Conservation (phyloP, 2,329 filamentous ascomycete species). For the Colletotrichum brevisporum region DNA sequence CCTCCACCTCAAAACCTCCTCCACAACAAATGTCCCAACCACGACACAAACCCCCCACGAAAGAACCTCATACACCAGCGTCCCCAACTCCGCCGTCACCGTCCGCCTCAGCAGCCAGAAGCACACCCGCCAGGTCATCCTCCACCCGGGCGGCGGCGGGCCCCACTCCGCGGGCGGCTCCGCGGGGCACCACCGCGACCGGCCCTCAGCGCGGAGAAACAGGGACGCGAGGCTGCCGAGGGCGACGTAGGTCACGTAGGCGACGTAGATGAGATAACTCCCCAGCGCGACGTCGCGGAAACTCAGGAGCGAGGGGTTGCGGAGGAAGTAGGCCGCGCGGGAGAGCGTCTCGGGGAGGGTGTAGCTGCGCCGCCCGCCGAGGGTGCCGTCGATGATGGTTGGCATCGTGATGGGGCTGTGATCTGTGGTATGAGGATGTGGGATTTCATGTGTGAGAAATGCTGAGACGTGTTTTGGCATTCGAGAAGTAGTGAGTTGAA, state of each 20-base stretch:
- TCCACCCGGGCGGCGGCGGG: conserved; percentile 18
- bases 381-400: conserved; percentile 18
- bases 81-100: neutral
- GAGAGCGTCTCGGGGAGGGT: neutral
- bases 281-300: conserved; percentile 2
- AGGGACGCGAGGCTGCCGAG: conserved; percentile 17
- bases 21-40: neutral
- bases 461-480: no score
- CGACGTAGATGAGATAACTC: conserved; percentile 16
- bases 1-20: neutral
- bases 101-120: neutral
- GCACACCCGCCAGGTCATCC: conserved; percentile 15
- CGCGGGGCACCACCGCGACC: conserved; percentile 8
- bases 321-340: neutral
- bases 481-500: no score
- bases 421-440: no score
- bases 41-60: conserved; percentile 13
- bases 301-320: conserved; percentile 9
- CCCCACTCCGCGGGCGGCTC: conserved; percentile 15
- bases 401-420: neutral
- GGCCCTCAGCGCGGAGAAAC: neutral
- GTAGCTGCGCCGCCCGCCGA: neutral
- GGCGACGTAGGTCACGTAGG: conserved; percentile 12
- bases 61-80: conserved; percentile 11
- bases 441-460: no score